Conservation (phyloP, 768 basidiomycete genomes). For the Boletus reticuloceps region DNA sequence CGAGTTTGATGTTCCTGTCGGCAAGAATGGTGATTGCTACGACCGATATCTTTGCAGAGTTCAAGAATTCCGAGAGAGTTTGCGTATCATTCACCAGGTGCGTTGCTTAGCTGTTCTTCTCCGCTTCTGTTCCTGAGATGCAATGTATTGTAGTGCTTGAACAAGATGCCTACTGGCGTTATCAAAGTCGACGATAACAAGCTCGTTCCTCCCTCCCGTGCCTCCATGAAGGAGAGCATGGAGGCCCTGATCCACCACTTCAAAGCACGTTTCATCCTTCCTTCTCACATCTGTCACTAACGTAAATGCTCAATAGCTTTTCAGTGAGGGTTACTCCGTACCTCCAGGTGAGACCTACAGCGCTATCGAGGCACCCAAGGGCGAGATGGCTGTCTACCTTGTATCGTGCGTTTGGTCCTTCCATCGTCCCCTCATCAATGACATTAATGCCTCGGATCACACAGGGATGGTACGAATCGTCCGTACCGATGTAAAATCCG, state of each 20-base stretch:
- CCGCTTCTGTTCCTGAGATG: not conserved
- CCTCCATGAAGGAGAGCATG: conserved; percentile 99
- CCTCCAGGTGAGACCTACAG: conserved; percentile 95
- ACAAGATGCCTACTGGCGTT: conserved; percentile 93
- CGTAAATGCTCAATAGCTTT: conserved; percentile 53
- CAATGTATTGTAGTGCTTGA: conserved; percentile 65
- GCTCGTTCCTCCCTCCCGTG: conserved; percentile 92
- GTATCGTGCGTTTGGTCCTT: conserved; percentile 65
- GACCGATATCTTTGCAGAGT: conserved; percentile 97
- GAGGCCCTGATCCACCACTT: conserved; percentile 98
- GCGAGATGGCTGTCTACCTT: conserved; percentile 98
- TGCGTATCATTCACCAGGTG: conserved; percentile 82
- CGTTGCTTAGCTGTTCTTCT: conserved; percentile 5
- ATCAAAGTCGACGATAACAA: conserved; percentile 98
- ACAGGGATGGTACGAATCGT: conserved; percentile 88
- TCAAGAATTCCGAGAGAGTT: conserved; percentile 95
- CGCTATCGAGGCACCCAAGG: conserved; percentile 98
- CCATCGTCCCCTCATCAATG: not conserved
- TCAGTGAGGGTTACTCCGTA: conserved; percentile 95
- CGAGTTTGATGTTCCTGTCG: conserved; percentile 97
- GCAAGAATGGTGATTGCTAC: conserved; percentile 96
- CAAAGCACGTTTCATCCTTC: conserved; percentile 53
- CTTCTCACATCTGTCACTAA: not conserved
- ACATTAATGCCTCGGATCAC: not conserved
- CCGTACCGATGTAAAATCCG: conserved; percentile 98